These are phyloP conservation scores for Vigna hirtella DNA, from an alignment of 306 rosid genomes.

Conservation along the genomic window DNA sequence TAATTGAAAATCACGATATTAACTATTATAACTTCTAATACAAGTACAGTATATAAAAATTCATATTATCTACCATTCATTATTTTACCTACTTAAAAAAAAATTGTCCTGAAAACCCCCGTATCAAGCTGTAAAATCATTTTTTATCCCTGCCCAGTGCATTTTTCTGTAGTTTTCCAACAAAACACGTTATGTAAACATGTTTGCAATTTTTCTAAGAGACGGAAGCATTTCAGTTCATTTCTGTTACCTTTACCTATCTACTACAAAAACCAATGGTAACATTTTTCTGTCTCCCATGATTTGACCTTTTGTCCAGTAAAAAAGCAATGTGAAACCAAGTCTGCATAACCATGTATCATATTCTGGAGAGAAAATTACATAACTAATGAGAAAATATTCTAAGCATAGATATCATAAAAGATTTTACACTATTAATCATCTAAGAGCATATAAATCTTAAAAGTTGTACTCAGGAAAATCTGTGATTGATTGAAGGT, in stretches of 20 bases:
- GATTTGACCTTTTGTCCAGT: neutral
- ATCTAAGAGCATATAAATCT: no score
- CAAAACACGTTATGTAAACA: neutral
- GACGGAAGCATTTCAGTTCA: neutral
- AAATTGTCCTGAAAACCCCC: no score
- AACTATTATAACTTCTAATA: no score
- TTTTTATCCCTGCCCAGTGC: neutral
- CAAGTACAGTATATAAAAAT: no score
- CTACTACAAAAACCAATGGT: neutral
- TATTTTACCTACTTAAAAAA: no score
- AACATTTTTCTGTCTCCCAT: neutral
- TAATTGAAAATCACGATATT: no score
- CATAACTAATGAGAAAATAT: neutral
- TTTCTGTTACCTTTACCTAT: neutral
- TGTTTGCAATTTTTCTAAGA: neutral
- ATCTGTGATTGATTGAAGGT: neutral
- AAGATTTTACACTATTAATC: neutral
- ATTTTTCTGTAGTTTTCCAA: neutral
- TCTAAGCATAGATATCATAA: neutral
- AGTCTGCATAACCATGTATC: neutral
- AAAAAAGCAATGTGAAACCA: neutral
- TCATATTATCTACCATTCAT: no score
- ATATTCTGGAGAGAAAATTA: neutral
- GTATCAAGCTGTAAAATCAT: neutral
- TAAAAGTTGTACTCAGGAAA: neutral